Conservation (phyloP, 352 stramenopile species). For the Phytopythium helicoides region DNA sequence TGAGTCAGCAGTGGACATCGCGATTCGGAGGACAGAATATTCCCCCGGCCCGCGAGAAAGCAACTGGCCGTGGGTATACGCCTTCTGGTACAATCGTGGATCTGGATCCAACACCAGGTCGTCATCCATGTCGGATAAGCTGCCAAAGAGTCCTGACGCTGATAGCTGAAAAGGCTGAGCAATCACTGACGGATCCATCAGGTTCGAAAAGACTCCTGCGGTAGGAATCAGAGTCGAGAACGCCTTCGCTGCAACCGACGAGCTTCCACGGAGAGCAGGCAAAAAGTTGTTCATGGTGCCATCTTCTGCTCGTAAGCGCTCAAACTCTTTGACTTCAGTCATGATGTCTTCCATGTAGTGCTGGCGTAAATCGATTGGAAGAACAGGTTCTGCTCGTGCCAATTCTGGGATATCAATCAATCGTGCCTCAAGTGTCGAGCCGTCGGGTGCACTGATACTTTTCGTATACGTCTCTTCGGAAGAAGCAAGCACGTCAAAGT, state of each 20-base stretch:
- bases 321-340: conserved; percentile 55
- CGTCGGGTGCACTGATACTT: conserved; percentile 68
- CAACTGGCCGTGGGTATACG: conserved; percentile 30
- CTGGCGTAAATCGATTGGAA: conserved; percentile 49
- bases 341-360: conserved; percentile 62
- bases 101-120: conserved; percentile 67
- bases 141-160: conserved; percentile 52
- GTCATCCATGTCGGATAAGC: conserved; percentile 50
- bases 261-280: conserved; percentile 53
- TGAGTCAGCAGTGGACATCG: conserved; percentile 68
- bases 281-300: conserved; percentile 54
- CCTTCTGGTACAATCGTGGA: conserved; percentile 25
- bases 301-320: conserved; percentile 41
- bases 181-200: conserved; percentile 70
- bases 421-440: conserved; percentile 64
- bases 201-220: conserved; percentile 62
- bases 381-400: conserved; percentile 29
- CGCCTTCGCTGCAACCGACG: conserved; percentile 62
- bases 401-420: conserved; percentile 70
- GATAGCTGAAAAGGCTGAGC: conserved; percentile 38
- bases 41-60: conserved; percentile 31
- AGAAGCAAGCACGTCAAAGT: conserved; percentile 60
- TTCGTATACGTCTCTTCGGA: conserved; percentile 59
- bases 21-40: conserved; percentile 72
- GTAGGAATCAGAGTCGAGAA: conserved; percentile 74